Conservation (phyloP, 164 flowering plant species). For the Vitis vinifera region DNA sequence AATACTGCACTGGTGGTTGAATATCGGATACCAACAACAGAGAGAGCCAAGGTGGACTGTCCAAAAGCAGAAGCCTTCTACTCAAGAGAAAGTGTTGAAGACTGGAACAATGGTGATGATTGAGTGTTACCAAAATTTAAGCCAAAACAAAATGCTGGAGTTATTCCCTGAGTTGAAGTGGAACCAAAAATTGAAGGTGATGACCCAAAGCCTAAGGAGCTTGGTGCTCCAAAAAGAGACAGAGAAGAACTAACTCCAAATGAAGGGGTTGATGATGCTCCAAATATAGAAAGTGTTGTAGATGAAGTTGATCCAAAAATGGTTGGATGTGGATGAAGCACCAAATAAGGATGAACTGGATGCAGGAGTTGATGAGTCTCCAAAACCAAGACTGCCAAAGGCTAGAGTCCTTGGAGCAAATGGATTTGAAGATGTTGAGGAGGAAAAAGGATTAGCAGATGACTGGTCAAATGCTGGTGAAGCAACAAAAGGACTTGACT, state of each 20-base stretch:
- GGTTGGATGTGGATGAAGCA: slow-evolving; percentile 44
- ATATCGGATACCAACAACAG: no score
- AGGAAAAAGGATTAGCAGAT: slow-evolving; percentile 55
- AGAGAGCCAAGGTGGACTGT: slow-evolving; percentile 30
- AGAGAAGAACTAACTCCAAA: slow-evolving; percentile 56
- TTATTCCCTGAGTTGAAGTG: slow-evolving; percentile 48
- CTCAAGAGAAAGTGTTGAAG: no score
- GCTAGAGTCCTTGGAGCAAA: slow-evolving; percentile 58
- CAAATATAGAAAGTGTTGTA: slow-evolving; percentile 55
- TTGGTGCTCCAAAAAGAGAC: slow-evolving; percentile 54
- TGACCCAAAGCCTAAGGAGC: slow-evolving; percentile 50
- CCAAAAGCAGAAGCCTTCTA: no score
- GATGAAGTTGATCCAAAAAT: slow-evolving; percentile 54
- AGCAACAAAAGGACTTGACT: slow-evolving; percentile 17
- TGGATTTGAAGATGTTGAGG: slow-evolving; percentile 53
- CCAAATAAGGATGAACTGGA: slow-evolving; percentile 63
- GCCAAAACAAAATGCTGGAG: slow-evolving; percentile 53
- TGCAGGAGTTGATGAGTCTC: slow-evolving; percentile 45
- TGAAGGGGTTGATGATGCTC: slow-evolving; percentile 38
- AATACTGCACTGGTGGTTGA: no score
- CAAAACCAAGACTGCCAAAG: slow-evolving; percentile 49
- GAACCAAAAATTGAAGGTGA: slow-evolving; percentile 60
- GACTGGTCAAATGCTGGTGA: no score
- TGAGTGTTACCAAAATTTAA: slow-evolving; percentile 65
- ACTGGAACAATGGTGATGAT: slow-evolving; percentile 56